Percentiles rank a stretch among this genome's conserved stretches.
phyloP scores from a whole-genome alignment of 2,329 filamentous ascomycete species.

The Aspergillus fumigatus region DNA sequence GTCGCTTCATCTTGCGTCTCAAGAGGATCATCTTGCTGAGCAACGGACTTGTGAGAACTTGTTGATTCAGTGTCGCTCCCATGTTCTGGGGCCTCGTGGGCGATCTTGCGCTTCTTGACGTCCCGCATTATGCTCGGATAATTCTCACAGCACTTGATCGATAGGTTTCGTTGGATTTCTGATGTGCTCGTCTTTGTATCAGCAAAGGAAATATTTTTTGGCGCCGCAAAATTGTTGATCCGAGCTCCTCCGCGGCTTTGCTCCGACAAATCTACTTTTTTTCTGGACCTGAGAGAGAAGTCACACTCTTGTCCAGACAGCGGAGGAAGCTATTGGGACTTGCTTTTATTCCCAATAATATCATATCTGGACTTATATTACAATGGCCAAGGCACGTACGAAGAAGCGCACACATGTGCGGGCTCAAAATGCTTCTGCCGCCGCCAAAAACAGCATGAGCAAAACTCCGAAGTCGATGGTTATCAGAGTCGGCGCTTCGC shows the following conservation, averaged over 20 bases:
- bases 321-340: slow-evolving; percentile 4
- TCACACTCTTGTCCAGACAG: slow-evolving; percentile 13
- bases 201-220: slow-evolving; percentile 26
- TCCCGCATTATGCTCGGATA: slow-evolving; percentile 28
- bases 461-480: slow-evolving; percentile 94
- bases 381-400: slow-evolving; percentile 73
- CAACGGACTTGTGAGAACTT: slow-evolving; percentile 11
- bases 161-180: slow-evolving; percentile 8
- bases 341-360: slow-evolving; percentile 4
- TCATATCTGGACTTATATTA: slow-evolving; percentile 3
- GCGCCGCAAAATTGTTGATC: slow-evolving; percentile 35
- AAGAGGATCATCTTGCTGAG: slow-evolving; percentile 7
- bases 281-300: slow-evolving; percentile 32
- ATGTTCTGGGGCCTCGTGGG: slow-evolving; percentile 19
- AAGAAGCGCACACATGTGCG: slow-evolving; percentile 87
- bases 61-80: slow-evolving; percentile 21
- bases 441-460: slow-evolving; percentile 50
- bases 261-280: slow-evolving; percentile 28
- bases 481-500: slow-evolving; percentile 89
- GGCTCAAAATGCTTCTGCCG: slow-evolving; percentile 53
- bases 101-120: slow-evolving; percentile 40
- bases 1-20: not conserved
- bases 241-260: slow-evolving; percentile 25
- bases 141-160: not conserved
- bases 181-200: not conserved